A percentile compares a stretch with the other conserved stretches of the same genome.
Conservation (phyloP, 2,329 filamentous ascomycete genomes). For the Aureobasidium sp. region DNA sequence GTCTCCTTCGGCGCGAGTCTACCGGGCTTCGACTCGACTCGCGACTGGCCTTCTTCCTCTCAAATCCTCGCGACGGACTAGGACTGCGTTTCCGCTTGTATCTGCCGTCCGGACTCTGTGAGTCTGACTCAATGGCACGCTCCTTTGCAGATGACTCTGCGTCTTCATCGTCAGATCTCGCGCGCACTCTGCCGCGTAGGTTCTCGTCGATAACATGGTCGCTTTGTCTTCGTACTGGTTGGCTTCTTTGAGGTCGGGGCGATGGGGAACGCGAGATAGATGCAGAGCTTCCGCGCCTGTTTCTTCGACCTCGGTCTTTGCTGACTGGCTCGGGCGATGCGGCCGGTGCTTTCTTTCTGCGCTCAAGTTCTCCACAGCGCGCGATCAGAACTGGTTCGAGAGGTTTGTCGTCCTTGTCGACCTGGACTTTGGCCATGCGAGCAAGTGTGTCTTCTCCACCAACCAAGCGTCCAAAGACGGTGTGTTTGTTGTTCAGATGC, state of each 20-base stretch:
- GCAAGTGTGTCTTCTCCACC: slow-evolving; percentile 31
- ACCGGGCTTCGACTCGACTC: slow-evolving; percentile 10
- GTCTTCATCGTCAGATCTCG: slow-evolving; percentile 25
- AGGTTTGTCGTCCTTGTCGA: slow-evolving; percentile 34
- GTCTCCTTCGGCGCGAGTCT: slow-evolving; percentile 25
- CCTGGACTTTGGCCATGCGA: slow-evolving; percentile 31
- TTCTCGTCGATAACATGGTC: slow-evolving; percentile 32
- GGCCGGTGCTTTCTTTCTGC: slow-evolving; percentile 21
- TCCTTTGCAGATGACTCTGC: slow-evolving; percentile 21
- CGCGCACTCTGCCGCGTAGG: slow-evolving; percentile 28
- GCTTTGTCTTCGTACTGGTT: slow-evolving; percentile 27
- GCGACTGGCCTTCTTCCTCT: slow-evolving; percentile 19
- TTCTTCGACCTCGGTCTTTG: slow-evolving; percentile 16
- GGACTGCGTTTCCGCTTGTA: slow-evolving; percentile 30
- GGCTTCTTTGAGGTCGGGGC: slow-evolving; percentile 20
- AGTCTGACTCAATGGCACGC: slow-evolving; percentile 25
- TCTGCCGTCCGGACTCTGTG: slow-evolving; percentile 22
- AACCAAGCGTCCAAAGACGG: slow-evolving; percentile 35
- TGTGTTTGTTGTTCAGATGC: slow-evolving; percentile 37
- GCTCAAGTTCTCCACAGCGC: slow-evolving; percentile 35
- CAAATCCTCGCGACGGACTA: slow-evolving; percentile 25
- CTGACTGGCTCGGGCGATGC: background rate
- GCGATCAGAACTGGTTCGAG: slow-evolving; percentile 31
- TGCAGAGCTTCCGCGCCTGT: slow-evolving; percentile 16
- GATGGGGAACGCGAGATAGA: slow-evolving; percentile 19